These are phyloP conservation scores for Cladosporium sp. DNA, from an alignment of 2,329 filamentous ascomycete species.

Conservation along the genomic window DNA sequence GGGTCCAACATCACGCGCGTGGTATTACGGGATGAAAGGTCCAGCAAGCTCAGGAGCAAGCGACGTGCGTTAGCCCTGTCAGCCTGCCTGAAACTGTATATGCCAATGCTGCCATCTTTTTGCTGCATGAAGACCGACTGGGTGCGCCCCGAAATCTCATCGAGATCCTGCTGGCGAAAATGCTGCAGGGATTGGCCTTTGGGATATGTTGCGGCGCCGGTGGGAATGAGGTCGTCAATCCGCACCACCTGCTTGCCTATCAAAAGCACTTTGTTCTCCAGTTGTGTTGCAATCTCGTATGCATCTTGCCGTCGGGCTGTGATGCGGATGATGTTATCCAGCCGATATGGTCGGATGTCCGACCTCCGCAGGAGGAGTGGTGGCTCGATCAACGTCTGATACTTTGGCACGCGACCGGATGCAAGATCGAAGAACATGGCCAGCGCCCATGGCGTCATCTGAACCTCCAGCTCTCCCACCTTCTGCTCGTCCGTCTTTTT, in stretches of 20 bases:
- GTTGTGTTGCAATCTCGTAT: slow-evolving; percentile 31
- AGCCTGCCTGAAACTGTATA: slow-evolving; percentile 23
- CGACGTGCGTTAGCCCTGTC: slow-evolving; percentile 24
- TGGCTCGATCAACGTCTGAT: slow-evolving; percentile 29
- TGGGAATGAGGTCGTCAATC: slow-evolving; percentile 22
- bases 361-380: slow-evolving; percentile 27
- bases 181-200: not conserved
- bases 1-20: not conserved
- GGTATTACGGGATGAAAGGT: slow-evolving; percentile 17
- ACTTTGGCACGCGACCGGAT: slow-evolving; percentile 22
- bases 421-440: slow-evolving; percentile 32
- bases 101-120: slow-evolving; percentile 18
- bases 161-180: slow-evolving; percentile 27
- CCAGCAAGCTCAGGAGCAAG: slow-evolving; percentile 25
- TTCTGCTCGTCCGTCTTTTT: slow-evolving; percentile 30
- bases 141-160: slow-evolving; percentile 27
- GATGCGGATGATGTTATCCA: slow-evolving; percentile 33
- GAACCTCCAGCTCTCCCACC: slow-evolving; percentile 32
- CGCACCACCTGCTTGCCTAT: slow-evolving; percentile 25
- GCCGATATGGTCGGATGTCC: slow-evolving; percentile 28
- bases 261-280: slow-evolving; percentile 28
- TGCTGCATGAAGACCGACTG: slow-evolving; percentile 25
- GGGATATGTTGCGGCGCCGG: not conserved
- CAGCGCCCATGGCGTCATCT: slow-evolving; percentile 33
- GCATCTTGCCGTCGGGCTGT: slow-evolving; percentile 35